Evolutionary conservation across 2,329 filamentous ascomycete species (phyloP).

Genomic region (Alternaria sp.): DNA sequence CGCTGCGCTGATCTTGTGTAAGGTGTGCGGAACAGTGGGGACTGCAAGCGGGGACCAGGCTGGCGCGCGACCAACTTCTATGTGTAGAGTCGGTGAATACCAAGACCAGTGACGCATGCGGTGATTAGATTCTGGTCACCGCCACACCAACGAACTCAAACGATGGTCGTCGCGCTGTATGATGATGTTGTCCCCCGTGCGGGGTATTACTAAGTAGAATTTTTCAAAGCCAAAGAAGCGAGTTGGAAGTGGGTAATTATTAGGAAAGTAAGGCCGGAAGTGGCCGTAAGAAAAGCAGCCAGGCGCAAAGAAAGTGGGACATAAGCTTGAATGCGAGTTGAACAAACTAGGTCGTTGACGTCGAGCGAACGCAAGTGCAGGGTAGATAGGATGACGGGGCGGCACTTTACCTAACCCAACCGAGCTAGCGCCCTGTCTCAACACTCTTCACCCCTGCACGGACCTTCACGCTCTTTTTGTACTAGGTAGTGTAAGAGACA

Average conservation of each 20-base stretch:
- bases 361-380: conserved; percentile 4
- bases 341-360: conserved; percentile 4
- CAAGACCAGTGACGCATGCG: conserved; percentile 13
- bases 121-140: neutral
- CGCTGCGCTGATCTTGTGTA: neutral
- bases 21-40: conserved; percentile 8
- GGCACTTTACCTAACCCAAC: neutral
- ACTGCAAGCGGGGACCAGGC: conserved; percentile 4
- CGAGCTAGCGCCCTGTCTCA: neutral
- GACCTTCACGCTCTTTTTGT: too few relatives aligned
- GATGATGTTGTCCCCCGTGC: neutral
- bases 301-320: neutral
- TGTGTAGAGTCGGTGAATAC: neutral
- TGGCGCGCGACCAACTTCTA: neutral
- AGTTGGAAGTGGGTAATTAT: neutral
- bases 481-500: too few relatives aligned
- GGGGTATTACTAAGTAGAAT: neutral
- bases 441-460: neutral
- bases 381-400: conserved; percentile 4
- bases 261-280: neutral
- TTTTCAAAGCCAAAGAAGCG: neutral
- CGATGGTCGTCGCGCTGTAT: neutral
- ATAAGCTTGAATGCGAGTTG: conserved; percentile 3
- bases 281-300: neutral
- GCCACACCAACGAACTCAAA: neutral